A percentile compares a stretch with the other conserved stretches of the same genome.
Evolutionary conservation across 2,329 filamentous ascomycete genomes (phyloP).

Genomic region (Colletotrichum sp.): DNA sequence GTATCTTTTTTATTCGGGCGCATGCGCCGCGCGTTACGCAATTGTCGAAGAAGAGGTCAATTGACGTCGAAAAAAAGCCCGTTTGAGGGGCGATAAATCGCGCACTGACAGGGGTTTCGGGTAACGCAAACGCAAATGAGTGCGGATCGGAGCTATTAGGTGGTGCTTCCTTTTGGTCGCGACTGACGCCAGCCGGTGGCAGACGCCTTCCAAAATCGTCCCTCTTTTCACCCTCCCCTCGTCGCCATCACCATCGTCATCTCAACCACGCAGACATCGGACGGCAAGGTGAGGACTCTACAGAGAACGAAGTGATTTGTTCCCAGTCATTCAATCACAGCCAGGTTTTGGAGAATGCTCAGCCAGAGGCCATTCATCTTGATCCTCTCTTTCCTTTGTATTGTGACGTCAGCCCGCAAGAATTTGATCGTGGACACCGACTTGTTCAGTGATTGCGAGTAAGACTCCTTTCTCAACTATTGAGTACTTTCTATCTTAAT

Average conservation of each 20-base stretch:
- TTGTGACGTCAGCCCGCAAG: constrained; percentile 23
- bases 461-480: constrained; percentile 9
- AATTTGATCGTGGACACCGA: constrained; percentile 53
- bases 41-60: no score
- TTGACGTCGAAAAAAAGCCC: no score
- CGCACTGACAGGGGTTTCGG: no score
- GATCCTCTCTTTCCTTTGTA: background rate
- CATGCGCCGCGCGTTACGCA: no score
- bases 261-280: background rate
- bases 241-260: background rate
- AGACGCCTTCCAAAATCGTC: background rate
- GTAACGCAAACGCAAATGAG: no score
- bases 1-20: no score
- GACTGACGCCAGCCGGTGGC: background rate
- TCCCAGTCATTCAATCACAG: fast-evolving
- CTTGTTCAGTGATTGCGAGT: constrained; percentile 53
- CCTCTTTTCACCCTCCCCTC: background rate
- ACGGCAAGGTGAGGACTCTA: background rate
- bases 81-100: no score
- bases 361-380: background rate
- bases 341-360: background rate
- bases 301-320: background rate
- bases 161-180: background rate
- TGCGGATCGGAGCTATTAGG: background rate
- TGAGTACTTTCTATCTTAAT: background rate